Conservation (phyloP, 1,284 basidiomycete species). For the Kwoniella shivajii region DNA sequence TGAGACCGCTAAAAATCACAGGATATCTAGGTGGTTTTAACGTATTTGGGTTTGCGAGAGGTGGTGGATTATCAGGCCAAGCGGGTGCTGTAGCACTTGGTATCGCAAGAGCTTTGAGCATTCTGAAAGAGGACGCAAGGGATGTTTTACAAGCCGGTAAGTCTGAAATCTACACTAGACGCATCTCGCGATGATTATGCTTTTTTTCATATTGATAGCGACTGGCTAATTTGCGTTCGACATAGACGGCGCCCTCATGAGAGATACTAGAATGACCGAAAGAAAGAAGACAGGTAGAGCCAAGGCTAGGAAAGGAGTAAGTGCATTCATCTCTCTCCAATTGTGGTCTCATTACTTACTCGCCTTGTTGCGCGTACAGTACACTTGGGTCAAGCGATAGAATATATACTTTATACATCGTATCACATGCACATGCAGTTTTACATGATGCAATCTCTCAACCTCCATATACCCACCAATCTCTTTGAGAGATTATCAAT, state of each 20-base stretch:
- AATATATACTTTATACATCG: background rate
- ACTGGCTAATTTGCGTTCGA: slow-evolving; percentile 11
- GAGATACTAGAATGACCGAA: slow-evolving; percentile 97
- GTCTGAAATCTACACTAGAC: slow-evolving; percentile 27
- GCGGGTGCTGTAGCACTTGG: slow-evolving; percentile 85
- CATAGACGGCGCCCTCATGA: slow-evolving; percentile 78
- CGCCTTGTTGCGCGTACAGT: slow-evolving; percentile 56
- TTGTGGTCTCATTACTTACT: slow-evolving; percentile 5
- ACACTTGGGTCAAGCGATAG: slow-evolving; percentile 94
- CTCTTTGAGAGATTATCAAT: too few relatives aligned
- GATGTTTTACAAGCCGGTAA: slow-evolving; percentile 72
- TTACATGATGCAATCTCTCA: too few relatives aligned
- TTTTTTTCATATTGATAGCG: too few relatives aligned
- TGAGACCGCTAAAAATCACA: slow-evolving; percentile 80
- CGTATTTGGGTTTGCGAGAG: slow-evolving; percentile 81
- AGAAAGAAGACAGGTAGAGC: slow-evolving; percentile 91
- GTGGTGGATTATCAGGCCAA: slow-evolving; percentile 88
- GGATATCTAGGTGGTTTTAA: slow-evolving; percentile 91
- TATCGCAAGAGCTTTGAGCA: slow-evolving; percentile 76
- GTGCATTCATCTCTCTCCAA: slow-evolving; percentile 48
- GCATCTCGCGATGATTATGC: too few relatives aligned
- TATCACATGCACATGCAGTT: background rate
- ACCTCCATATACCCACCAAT: too few relatives aligned
- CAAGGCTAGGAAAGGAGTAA: slow-evolving; percentile 87
- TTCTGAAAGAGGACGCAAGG: slow-evolving; percentile 68